phyloP scores from a whole-genome alignment of 202 grass and related monocot genomes.

The Eragrostis tef region DNA sequence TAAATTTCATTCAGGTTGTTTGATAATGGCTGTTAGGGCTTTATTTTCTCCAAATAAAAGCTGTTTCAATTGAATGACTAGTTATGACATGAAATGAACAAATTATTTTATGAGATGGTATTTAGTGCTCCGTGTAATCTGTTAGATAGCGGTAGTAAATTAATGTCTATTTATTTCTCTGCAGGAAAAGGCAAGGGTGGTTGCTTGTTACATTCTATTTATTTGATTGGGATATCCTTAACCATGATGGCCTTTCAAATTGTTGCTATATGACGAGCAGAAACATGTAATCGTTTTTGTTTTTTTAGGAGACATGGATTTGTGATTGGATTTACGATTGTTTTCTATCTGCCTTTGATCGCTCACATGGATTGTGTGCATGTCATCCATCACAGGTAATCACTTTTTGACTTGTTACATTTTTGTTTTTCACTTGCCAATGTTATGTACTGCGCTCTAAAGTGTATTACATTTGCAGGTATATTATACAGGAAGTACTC shows the following conservation, averaged over 20 bases:
- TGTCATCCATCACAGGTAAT: no score
- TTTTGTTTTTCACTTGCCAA: conserved; percentile 14
- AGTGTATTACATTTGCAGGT: conserved; percentile 62
- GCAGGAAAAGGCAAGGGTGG: conserved; percentile 74
- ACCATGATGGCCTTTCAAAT: conserved; percentile 64
- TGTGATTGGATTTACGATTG: conserved; percentile 8
- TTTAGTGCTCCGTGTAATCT: not conserved
- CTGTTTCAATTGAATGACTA: not conserved
- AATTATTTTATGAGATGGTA: not conserved
- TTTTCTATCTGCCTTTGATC: conserved; percentile 57
- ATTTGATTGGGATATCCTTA: conserved; percentile 61
- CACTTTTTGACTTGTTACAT: no score
- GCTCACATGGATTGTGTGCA: conserved; percentile 57
- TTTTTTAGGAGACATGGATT: not conserved
- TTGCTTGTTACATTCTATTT: conserved; percentile 28
- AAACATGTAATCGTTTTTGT: conserved; percentile 60
- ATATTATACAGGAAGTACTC: conserved; percentile 82
- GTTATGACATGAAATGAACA: not conserved
- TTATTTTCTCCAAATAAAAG: not conserved
- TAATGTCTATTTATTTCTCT: conserved; percentile 25
- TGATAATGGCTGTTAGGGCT: not conserved
- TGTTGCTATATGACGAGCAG: conserved; percentile 60
- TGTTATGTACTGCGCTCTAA: conserved; percentile 24
- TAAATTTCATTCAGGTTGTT: not conserved
- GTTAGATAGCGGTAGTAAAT: not conserved